Conservation (phyloP, 2,329 filamentous ascomycete species). For the Neoscytalidium dimidiatum region DNA sequence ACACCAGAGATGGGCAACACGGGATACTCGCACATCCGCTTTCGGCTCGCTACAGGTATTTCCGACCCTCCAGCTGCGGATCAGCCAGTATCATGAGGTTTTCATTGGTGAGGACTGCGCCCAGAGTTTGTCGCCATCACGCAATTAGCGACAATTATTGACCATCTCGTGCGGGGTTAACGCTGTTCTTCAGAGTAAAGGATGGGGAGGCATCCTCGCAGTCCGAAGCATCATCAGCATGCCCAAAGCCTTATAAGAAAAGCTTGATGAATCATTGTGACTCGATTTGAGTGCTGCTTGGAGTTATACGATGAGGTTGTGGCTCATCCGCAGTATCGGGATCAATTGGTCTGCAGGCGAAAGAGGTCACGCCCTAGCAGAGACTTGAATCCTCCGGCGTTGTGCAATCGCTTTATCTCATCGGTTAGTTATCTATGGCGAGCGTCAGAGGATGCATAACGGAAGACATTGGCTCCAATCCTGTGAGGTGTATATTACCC, state of each 20-base stretch:
- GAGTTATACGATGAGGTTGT: too few relatives aligned
- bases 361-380: too few relatives aligned
- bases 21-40: background rate
- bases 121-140: background rate
- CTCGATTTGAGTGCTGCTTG: too few relatives aligned
- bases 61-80: background rate
- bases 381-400: background rate
- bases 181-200: background rate
- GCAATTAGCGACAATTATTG: background rate
- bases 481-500: background rate
- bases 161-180: background rate
- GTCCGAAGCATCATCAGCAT: too few relatives aligned
- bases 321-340: background rate
- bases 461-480: background rate
- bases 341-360: too few relatives aligned
- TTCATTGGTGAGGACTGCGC: background rate
- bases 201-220: background rate
- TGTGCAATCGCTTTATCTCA: background rate
- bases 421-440: background rate
- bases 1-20: background rate
- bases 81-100: background rate
- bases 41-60: background rate
- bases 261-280: too few relatives aligned
- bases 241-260: too few relatives aligned
- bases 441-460: background rate